Base-by-base conservation (phyloP, 73 alveolate species). In the Uronychia setigera region DNA sequence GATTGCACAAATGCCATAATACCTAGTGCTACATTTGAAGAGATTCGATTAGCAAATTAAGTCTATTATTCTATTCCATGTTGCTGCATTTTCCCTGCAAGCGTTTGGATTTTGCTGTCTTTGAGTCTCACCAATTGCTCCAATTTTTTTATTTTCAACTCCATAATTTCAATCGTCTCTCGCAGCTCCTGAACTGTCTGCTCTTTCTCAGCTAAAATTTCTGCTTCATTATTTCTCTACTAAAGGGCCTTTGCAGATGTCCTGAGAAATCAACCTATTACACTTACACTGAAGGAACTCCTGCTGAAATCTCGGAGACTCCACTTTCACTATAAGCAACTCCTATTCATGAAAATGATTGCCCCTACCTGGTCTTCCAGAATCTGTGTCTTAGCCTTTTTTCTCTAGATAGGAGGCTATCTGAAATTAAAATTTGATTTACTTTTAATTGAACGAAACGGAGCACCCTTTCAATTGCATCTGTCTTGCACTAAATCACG, bases 151-250 rank as follows among this genome's bases (percentile, higher is more conserved):
- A 93, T 83, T 87, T 93, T 93, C 19, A 90, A 86, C 92, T 91
- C 94, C 81, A 93, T 35, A 29, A 93, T 91, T 77, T 90, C 95
- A 29, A 93, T 93, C 0, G 97, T 93, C 79, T 93, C 97, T 81
- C 94, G 87, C 78, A 93, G 84, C 81, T 93, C 89, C 58, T 31
- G 84, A 31, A 93, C 83, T 32, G 94, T 86, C 77, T 90, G 76
- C 25, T 93, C 97, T 85, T 91, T 93, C 74, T 90, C 91, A 87
- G 86, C 81, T 28, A 89, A 87, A 67, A 89, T 87, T 60, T 88
- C 93, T 34, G 29, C 35, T 30, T 76, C 81, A 57, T 29, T 31
- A 1, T 25, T 76, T 76, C 57, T 76, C n/a, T 46, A 19, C 67
- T 46, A 19, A 5, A 46, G 67, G 19, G 67, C 67, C 67, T 46